phyloP scores from a whole-genome alignment of 2,329 filamentous ascomycete genomes.

The Neofusicoccum sp. region DNA sequence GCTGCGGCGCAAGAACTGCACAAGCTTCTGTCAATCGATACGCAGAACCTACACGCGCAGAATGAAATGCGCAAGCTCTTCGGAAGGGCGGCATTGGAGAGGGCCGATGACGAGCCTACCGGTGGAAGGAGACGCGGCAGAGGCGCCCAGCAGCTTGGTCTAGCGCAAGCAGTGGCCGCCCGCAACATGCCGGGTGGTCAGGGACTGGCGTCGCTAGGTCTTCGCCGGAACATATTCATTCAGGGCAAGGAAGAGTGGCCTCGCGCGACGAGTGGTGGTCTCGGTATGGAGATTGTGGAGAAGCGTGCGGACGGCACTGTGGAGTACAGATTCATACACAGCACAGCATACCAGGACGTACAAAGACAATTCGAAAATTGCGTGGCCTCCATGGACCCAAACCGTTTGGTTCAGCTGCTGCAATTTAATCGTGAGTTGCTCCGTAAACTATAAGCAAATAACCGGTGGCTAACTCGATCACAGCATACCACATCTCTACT shows the following conservation, averaged over 20 bases:
- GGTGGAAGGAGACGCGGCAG: constrained; percentile 59
- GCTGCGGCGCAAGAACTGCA: constrained; percentile 52
- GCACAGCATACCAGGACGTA: constrained; percentile 69
- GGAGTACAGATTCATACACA: constrained; percentile 80
- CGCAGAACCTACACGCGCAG: constrained; percentile 76
- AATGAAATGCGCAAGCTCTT: constrained; percentile 89
- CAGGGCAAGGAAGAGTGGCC: constrained; percentile 90
- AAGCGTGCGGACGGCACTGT: constrained; percentile 60
- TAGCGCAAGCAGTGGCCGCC: constrained; percentile 60
- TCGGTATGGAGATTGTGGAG: constrained; percentile 75
- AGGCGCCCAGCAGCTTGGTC: constrained; percentile 58
- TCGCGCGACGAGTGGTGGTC: constrained; percentile 72
- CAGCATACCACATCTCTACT: constrained; percentile 87
- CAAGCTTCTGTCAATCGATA: constrained; percentile 63
- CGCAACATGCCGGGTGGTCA: constrained; percentile 61
- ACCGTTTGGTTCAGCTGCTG: constrained; percentile 77
- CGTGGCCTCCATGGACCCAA: constrained; percentile 83
- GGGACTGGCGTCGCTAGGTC: constrained; percentile 69
- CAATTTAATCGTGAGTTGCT: constrained; percentile 60
- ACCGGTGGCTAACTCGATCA: constrained; percentile 21
- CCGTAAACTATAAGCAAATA: background rate
- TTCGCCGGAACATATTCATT: constrained; percentile 80
- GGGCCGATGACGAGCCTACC: constrained; percentile 53
- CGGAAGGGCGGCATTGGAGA: constrained; percentile 64
- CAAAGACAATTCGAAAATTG: constrained; percentile 76